Percentiles rank a stretch among this genome's conserved stretches.
Conservation (phyloP, 352 stramenopile species). For the Phytophthora chlamydospora region DNA sequence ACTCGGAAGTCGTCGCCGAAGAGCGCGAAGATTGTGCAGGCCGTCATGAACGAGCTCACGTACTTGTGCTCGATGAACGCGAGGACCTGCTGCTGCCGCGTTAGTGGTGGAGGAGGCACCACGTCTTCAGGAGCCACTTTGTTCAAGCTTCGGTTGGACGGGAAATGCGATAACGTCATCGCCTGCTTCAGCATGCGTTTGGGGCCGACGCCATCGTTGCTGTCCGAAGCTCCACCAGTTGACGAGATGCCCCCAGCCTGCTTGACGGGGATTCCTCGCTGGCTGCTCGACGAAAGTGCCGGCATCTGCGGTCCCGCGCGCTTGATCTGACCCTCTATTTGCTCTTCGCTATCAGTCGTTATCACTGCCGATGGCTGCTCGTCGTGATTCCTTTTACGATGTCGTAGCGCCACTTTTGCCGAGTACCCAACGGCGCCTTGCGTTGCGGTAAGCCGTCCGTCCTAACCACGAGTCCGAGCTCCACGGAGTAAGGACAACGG, state of each 20-base stretch:
- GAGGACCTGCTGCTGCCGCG: slow-evolving; percentile 52
- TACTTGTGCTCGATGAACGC: slow-evolving; percentile 75
- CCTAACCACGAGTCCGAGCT: slow-evolving; percentile 2
- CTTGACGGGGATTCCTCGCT: slow-evolving; percentile 37
- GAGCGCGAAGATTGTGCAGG: slow-evolving; percentile 87
- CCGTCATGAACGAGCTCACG: slow-evolving; percentile 64
- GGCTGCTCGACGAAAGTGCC: slow-evolving; percentile 32
- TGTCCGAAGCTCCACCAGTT: slow-evolving; percentile 9
- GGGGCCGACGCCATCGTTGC: slow-evolving; percentile 31
- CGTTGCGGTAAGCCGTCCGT: slow-evolving; percentile 15
- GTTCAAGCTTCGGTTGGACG: slow-evolving; percentile 56
- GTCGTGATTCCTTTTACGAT: slow-evolving; percentile 49
- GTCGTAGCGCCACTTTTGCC: slow-evolving; percentile 50
- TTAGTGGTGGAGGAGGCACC: slow-evolving; percentile 33
- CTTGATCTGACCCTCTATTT: slow-evolving; percentile 26
- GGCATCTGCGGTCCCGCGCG: slow-evolving; percentile 42
- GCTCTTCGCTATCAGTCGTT: slow-evolving; percentile 35
- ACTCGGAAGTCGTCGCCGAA: slow-evolving; percentile 89
- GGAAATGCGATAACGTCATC: slow-evolving; percentile 45
- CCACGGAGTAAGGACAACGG: slow-evolving; percentile 3
- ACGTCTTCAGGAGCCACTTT: slow-evolving; percentile 76
- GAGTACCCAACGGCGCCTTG: slow-evolving; percentile 7
- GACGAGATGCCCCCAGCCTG: slow-evolving; percentile 17
- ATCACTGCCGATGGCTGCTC: slow-evolving; percentile 41
- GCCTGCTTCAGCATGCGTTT: slow-evolving; percentile 38